phyloP scores from a whole-genome alignment of 169 alveolate genomes.

The Plasmodium knowlesi region DNA sequence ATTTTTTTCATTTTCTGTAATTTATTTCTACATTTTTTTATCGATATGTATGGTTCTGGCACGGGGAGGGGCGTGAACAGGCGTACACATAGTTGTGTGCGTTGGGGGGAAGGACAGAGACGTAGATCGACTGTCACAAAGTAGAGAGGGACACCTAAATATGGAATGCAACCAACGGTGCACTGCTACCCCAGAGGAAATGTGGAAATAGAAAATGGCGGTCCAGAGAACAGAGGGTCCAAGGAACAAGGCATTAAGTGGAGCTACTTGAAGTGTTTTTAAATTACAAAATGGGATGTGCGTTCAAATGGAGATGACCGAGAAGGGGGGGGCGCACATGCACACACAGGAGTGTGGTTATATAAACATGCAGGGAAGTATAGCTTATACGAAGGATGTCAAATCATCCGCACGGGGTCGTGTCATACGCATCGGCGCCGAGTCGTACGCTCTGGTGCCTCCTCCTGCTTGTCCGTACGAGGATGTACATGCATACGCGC shows the following conservation, averaged over 20 bases:
- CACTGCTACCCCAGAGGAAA: background rate
- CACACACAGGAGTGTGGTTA: background rate
- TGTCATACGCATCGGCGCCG: background rate
- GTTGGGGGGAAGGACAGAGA: background rate
- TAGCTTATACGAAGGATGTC: background rate
- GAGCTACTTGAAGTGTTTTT: background rate
- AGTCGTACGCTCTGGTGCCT: background rate
- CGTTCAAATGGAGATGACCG: background rate
- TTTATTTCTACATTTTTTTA: slow-evolving; percentile 66
- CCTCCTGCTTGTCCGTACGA: background rate
- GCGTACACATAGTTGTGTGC: background rate
- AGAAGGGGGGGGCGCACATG: background rate
- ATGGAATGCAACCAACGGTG: background rate
- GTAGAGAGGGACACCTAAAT: background rate
- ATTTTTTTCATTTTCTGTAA: slow-evolving; percentile 64
- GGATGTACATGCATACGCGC: background rate
- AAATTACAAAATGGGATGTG: background rate
- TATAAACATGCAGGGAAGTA: background rate
- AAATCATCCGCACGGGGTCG: background rate
- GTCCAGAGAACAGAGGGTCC: background rate
- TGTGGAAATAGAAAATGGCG: background rate
- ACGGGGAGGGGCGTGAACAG: background rate
- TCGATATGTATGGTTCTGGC: background rate
- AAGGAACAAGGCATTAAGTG: too few species aligned
- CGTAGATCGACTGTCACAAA: background rate